phyloP scores from a whole-genome alignment of 371 early-diverging fungal species.

The Zychaea mexicana region DNA sequence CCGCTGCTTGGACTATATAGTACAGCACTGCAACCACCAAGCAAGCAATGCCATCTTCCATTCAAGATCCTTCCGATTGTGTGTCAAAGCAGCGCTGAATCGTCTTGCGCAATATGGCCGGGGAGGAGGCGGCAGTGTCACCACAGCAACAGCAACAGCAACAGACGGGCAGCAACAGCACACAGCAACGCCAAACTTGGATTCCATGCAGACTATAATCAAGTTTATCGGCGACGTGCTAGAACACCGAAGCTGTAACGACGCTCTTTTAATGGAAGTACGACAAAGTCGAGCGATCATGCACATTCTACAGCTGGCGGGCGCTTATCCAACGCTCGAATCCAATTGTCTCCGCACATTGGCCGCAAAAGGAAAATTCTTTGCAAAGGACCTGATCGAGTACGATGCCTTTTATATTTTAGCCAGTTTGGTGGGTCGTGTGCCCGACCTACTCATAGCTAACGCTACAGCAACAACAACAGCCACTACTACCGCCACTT shows the following conservation, averaged over 20 bases:
- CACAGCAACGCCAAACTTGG: neutral
- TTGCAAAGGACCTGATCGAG: slow-evolving; percentile 8
- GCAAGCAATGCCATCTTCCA: neutral
- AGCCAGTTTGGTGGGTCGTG: neutral
- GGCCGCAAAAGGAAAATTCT: slow-evolving; percentile 8
- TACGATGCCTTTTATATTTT: slow-evolving; percentile 10
- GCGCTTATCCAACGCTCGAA: neutral
- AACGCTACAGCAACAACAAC: neutral
- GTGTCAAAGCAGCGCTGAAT: slow-evolving; percentile 8
- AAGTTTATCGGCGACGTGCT: slow-evolving; percentile 8
- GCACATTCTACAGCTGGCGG: neutral
- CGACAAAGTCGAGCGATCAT: neutral
- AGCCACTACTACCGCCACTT: neutral
- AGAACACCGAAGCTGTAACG: slow-evolving; percentile 1
- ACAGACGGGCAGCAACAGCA: neutral
- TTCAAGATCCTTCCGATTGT: slow-evolving; percentile 3
- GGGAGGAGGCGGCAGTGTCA: no score
- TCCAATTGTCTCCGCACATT: slow-evolving; percentile 6
- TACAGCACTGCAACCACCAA: neutral
- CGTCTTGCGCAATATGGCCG: neutral
- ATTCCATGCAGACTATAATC: neutral
- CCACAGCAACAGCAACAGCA: neutral
- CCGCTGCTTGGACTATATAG: slow-evolving; percentile 17
- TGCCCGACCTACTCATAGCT: neutral
- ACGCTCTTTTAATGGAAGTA: slow-evolving; percentile 1